Evolutionary conservation across 148 eudicot genomes (phyloP).

Genomic region (Camellia lanceoleosa): DNA sequence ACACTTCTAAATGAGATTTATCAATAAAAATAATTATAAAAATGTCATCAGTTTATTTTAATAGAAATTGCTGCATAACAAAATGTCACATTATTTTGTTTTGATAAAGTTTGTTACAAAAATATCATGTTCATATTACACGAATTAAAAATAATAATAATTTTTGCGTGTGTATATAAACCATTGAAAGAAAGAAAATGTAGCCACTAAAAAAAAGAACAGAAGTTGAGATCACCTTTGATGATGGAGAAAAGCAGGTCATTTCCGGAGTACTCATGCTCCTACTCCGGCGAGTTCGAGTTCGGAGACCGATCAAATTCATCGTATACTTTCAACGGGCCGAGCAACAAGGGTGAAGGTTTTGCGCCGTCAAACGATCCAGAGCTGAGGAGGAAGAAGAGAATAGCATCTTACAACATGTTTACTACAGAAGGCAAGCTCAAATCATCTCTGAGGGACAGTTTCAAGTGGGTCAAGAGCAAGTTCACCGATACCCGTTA

Average conservation of each 20-base stretch:
- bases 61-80: too few species aligned
- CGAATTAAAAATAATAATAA: too few species aligned
- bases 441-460: constrained; percentile 49
- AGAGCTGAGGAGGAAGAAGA: constrained; percentile 62
- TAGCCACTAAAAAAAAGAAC: neutral
- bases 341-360: constrained; percentile 26
- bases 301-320: constrained; percentile 29
- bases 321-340: constrained; percentile 63
- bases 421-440: constrained; percentile 59
- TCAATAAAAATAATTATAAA: too few species aligned
- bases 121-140: too few species aligned
- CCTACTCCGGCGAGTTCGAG: constrained; percentile 32
- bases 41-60: too few species aligned
- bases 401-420: constrained; percentile 74
- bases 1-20: too few species aligned
- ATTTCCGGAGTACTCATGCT: constrained; percentile 41
- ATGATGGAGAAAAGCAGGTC: constrained; percentile 64
- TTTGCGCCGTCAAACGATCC: constrained; percentile 31
- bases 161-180: constrained; percentile 1
- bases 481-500: constrained; percentile 33
- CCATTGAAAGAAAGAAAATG: neutral
- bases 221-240: neutral
- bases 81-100: too few species aligned
- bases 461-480: constrained; percentile 71
- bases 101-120: too few species aligned